Evolutionary conservation across 148 eudicot species (phyloP), one percentile per base, ranked within the genome.

Genomic region (Rhododendron griersonianum): DNA sequence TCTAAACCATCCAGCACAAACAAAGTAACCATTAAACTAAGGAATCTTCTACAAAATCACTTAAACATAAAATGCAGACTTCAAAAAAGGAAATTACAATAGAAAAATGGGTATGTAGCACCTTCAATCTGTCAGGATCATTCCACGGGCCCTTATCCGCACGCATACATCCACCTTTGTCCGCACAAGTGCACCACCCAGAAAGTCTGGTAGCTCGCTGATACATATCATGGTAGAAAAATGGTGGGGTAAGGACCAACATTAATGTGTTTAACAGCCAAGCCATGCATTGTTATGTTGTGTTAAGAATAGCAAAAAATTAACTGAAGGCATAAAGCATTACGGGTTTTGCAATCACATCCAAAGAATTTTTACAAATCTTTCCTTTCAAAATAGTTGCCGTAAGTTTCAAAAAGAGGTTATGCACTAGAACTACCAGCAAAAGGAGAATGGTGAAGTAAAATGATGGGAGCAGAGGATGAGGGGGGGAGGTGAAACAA

Each of bases 111-210:
- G 76, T 30, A 71, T 30, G 19, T 13, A 71, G 75, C 39, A 71
- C 99, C 98, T 93, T 94, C 86, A 96, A 47, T 44, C 94, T 91
- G 30, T 95, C 98, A n/a, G 96, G 98, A 86, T 96, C 92, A 86
- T 94, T 94, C 99, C 99, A 96, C 11, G 99, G 99, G 65, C 98
- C 99, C 90, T 91, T 95, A 91, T 96, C 99, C 81, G 98, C 92
- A 57, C 90, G 96, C 87, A 96, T 90, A 87, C 99, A 96, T 77
- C 99, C 99, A 45, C 99, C 99, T 88, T 91, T 90, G 85, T 96
- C 98, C 33, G 92, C 90, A 86, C 99, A 96, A 69, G 94, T 92
- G 84, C 99, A 96, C 99, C 99, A 59, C 99, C 98, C 39, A 96
- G 87, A 82, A 94, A 95, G 41, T 95, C 98, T 10, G 99, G 99